Base-by-base conservation (phyloP, 2,329 filamentous ascomycete species). In the Myriosclerotinia duriaeana region DNA sequence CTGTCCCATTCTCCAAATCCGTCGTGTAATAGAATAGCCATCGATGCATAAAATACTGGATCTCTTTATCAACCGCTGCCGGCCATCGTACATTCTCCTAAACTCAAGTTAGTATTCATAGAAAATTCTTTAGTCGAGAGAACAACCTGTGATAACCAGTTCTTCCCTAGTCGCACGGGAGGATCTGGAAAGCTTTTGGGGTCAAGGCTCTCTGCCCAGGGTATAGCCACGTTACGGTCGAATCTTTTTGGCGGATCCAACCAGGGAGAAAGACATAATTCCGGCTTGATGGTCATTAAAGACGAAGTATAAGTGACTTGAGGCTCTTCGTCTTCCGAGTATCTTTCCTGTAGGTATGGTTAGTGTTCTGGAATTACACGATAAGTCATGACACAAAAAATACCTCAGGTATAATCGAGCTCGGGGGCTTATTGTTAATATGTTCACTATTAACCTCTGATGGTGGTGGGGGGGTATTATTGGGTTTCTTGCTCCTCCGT, bases 121-220 rank as follows among this genome's bases (percentile, higher is more conserved):
- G 17, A 42, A 44, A 52, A 22, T 20, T 26, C 17, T n/a, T 12
- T 14, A 44, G 11, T 17, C 53, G 38, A 40, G 46, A 44, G 36
- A 42, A 30, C 34, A 53, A 66, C 64, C 64, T 66, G 55, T 60
- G 64, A 66, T 44, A 66, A 53, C 64, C 64, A 66, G 14, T 66
- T 50, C 52, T 53, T 61, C 5, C 44, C 48, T 17, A 61, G 38
- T 42, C 64, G 46, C 1, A 61, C 40, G 20, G 64, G 58, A 26
- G 50, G 55, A 15, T 46, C 48, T 20, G 38, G 42, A 53, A 66
- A 34, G 20, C 22, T 66, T 9, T 42, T 42, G 9, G 64, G 64
- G 34, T 66, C 30, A 44, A 66, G 56, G 17, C 53, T 44, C 20
- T 66, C 64, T 22, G 30, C 42, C 56, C 53, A 53, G 8, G 42